Evolutionary conservation across 495 filamentous ascomycete genomes (phyloP).

Genomic region (Bombardia bombarda): DNA sequence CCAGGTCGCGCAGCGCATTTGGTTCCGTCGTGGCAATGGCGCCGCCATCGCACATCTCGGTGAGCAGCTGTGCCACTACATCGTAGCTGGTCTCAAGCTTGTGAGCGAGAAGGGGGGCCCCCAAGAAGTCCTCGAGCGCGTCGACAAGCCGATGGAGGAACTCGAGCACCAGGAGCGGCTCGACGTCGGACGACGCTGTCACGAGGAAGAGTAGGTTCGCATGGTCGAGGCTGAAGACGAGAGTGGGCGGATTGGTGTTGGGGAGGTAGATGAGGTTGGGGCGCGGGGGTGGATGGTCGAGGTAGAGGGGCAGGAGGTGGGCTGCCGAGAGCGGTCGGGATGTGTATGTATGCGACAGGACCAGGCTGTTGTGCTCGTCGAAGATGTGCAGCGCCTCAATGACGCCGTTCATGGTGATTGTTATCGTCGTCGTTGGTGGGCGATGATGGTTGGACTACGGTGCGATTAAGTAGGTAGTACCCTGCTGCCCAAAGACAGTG

Average conservation of each 20-base stretch:
- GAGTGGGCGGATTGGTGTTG: conserved; percentile 73
- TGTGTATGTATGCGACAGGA: conserved; percentile 52
- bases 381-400: conserved; percentile 96
- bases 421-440: too few relatives aligned
- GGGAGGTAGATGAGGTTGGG: conserved; percentile 81
- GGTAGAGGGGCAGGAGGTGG: conserved; percentile 76
- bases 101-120: conserved; percentile 72
- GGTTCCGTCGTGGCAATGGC: conserved; percentile 85
- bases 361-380: conserved; percentile 67
- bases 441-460: too few relatives aligned
- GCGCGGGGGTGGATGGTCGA: conserved; percentile 71
- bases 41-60: conserved; percentile 95
- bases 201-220: conserved; percentile 82
- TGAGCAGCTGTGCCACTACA: conserved; percentile 85
- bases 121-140: conserved; percentile 89
- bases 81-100: conserved; percentile 89
- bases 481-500: too few relatives aligned
- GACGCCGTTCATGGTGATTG: conserved; percentile 61
- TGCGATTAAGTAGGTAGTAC: too few relatives aligned
- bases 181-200: conserved; percentile 72
- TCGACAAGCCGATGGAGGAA: conserved; percentile 92
- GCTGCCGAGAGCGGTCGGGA: conserved; percentile 70
- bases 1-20: conserved; percentile 84
- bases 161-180: conserved; percentile 90
- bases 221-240: conserved; percentile 80